Evolutionary conservation across 1,139 yeast genomes (phyloP).

Genomic region (Kurtzmaniella quercitrusa): DNA sequence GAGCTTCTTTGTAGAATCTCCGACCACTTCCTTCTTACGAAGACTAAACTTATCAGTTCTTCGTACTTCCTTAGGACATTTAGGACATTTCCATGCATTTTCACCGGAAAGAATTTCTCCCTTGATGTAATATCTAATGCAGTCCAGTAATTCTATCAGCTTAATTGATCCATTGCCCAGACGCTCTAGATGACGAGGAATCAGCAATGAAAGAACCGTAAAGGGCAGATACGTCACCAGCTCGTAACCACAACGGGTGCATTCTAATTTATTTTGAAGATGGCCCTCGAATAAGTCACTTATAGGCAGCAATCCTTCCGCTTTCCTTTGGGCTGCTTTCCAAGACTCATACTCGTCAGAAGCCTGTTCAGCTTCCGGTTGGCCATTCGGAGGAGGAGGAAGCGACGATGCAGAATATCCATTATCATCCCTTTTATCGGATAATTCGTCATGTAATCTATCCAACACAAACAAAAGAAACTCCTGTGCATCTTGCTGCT

Average conservation of each 20-base stretch:
- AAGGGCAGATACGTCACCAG: conserved; percentile 58
- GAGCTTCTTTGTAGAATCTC: conserved; percentile 47
- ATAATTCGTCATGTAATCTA: conserved; percentile 63
- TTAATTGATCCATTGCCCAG: conserved; percentile 4
- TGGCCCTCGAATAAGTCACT: conserved; percentile 65
- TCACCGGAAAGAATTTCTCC: conserved; percentile 69
- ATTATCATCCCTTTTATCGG: conserved; percentile 24
- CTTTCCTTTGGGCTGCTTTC: conserved; percentile 47
- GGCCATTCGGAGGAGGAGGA: conserved; percentile 9
- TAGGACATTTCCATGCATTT: conserved; percentile 78
- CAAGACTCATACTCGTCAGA: conserved; percentile 54
- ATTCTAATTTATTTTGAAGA: conserved; percentile 57
- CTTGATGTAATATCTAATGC: conserved; percentile 61
- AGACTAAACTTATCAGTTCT: not conserved
- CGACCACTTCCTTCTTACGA: conserved; percentile 12
- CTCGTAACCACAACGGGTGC: conserved; percentile 60
- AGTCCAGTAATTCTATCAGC: conserved; percentile 49
- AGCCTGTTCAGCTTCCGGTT: conserved; percentile 26
- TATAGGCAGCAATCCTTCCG: conserved; percentile 64
- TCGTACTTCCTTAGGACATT: conserved; percentile 39
- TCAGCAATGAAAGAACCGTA: conserved; percentile 63
- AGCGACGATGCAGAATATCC: not conserved
- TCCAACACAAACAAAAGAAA: conserved; percentile 64
- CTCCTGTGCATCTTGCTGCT: conserved; percentile 80
- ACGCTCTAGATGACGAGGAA: conserved; percentile 38